Evolutionary conservation across 768 basidiomycete genomes (phyloP), one percentile per base, ranked within the genome.

Genomic region (Rubroboletus pulcherrimus): DNA sequence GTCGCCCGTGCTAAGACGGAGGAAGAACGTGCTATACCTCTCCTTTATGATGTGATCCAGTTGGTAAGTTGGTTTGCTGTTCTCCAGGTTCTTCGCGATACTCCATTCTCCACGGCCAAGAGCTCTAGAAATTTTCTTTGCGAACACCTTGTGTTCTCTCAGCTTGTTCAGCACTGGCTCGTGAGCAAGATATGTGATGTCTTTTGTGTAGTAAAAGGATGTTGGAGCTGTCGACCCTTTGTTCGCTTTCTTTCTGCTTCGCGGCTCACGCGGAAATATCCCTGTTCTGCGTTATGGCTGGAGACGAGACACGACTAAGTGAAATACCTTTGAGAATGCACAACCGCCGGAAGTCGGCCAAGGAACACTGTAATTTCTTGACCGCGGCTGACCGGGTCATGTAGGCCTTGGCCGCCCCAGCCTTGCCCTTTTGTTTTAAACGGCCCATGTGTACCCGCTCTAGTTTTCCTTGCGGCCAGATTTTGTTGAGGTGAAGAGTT

Each of bases 1-100:
- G 41, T 46, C 10, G 17, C 12, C 12, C 19, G 11, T 29, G 38
- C 40, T 17, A 10, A 53, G 15, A 43, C 33, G 11, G n/a, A 6
- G 33, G 5, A 24, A 0, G 17, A 24, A 1, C 1, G 4, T 37
- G 3, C 69, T 81, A 59, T 61, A 96, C 94, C 97, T 79, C 75
- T 98, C 97, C 69, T 99, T 98, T 69, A 99, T 88, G 58, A 99
- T 89, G 68, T 98, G 97, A 74, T 99, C 97, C 48, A 99, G 72
- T 34, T 82, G 79, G 67, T 98, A 98, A 14, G 89, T 83, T 3
- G 97, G 97, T 70, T 90, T 95, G 62, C 89, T 89, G 51, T 95
- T 91, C 71, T 98, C 93, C 45, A 99, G 68, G 60, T 87, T 93
- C 73, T 96, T 97, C 4, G 97, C 97, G 55, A 84, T 85, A 53